Evolutionary conservation across 352 stramenopile genomes (phyloP).

Genomic region (Phytophthora palmivora): DNA sequence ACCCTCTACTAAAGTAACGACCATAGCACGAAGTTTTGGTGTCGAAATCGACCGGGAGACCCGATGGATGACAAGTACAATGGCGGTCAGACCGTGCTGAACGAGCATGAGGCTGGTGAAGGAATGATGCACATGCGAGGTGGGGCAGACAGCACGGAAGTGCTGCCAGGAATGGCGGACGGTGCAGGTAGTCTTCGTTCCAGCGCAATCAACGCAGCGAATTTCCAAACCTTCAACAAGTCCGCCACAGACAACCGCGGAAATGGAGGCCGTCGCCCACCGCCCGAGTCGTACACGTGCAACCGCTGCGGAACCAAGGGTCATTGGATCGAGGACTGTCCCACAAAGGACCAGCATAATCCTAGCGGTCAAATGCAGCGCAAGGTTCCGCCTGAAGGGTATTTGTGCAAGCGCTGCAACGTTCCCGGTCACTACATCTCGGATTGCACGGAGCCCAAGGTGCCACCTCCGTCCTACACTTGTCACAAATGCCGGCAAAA

Average conservation of each 20-base stretch:
- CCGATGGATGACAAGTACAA: conserved; percentile 93
- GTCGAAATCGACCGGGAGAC: conserved; percentile 93
- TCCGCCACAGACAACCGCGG: conserved; percentile 36
- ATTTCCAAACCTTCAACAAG: conserved; percentile 74
- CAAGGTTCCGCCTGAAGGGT: conserved; percentile 74
- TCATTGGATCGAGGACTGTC: conserved; percentile 90
- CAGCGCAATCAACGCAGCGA: conserved; percentile 75
- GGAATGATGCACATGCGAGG: conserved; percentile 34
- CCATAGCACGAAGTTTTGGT: conserved; percentile 98
- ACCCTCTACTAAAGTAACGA: conserved; percentile 85
- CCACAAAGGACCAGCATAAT: conserved; percentile 77
- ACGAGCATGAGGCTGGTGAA: conserved; percentile 63
- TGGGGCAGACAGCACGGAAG: conserved; percentile 45
- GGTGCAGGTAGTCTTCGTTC: conserved; percentile 60
- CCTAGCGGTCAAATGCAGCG: conserved; percentile 39
- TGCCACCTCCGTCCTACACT: conserved; percentile 80
- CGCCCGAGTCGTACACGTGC: conserved; percentile 88
- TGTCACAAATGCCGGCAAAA: conserved; percentile 91
- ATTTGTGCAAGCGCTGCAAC: conserved; percentile 90
- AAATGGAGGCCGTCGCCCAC: conserved; percentile 54
- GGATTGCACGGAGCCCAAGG: conserved; percentile 86
- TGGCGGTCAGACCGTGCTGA: conserved; percentile 71
- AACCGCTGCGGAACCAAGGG: conserved; percentile 87
- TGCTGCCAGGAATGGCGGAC: conserved; percentile 77
- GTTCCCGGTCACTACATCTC: conserved; percentile 88